Evolutionary conservation across 805 yeast species (phyloP), one percentile per base, ranked within the genome.

Genomic region (Metschnikowia bowlesiae): DNA sequence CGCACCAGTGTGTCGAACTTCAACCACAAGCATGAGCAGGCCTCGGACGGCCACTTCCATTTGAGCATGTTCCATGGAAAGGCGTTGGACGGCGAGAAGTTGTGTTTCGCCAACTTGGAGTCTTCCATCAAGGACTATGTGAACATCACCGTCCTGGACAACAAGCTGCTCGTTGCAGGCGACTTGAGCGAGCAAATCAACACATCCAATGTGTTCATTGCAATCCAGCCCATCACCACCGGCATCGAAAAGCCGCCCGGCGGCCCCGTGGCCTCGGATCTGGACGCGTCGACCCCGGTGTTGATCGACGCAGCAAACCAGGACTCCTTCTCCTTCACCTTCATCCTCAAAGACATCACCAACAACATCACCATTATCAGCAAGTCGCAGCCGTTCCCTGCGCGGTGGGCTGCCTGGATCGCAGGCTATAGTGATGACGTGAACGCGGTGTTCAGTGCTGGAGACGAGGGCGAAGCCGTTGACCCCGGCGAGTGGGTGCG

Each of bases 351-450:
- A 57, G 99, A 94, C 63, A 80, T 83, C 39, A 83, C 86, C 36
- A 92, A 94, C 68, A 79, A 82, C 55, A 81, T 94, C 54, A 78
- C 84, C 7, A 78, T 89, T 41, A 76, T 82, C 30, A 84, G 89
- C 46, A 83, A 85, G 58, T 87, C 98, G 0, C 99, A 94, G 67
- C 83, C 96, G 6, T 86, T 89, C 74, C 98, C 99, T 9, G 64
- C 80, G 42, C 84, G 81, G 63, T 94, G 99, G 99, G 85, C 90
- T 8, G 73, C 80, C n/a, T 94, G 99, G 99, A 75, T 92, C n/a
- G 84, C 81, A 53, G 80, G 83, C 11, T 64, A 69, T 28, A 59
- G 56, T 7, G 55, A 57, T 11, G 67, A 60, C 33, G 51, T 58
- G 26, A 56, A 54, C 34, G 51, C 53, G 8, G 53, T 55, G 7